Base-by-base conservation (phyloP, 2,329 filamentous ascomycete species). In the Zelopaecilomyces penicillatus region DNA sequence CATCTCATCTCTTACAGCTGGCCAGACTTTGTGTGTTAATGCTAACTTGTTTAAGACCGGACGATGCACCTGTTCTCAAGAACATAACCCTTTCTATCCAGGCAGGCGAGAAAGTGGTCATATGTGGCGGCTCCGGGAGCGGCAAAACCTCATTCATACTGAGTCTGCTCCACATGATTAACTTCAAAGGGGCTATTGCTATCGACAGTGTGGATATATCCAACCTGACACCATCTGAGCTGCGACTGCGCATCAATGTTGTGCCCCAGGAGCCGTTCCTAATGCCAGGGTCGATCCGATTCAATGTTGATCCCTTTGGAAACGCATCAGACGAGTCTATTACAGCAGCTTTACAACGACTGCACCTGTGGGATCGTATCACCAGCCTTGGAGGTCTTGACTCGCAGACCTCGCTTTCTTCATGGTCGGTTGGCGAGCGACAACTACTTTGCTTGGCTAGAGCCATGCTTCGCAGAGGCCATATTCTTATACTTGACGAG, bases 221-320 rank as follows among this genome's bases (percentile, higher is more conserved):
- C 0, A 51, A 39, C 2, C 36, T 63, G 2, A 44, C 52, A 0
- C 48, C 54, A 7, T 39, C 52, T 4, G 42, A 44, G 8, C 39
- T 64, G 0, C 54, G 61, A 1, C 45, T 52, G 2, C 44, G 54
- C 2, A 57, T 77, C 4, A 67, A 68, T 19, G 64, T 64, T 1
- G 57, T 77, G 1, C 67, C 75, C 0, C 75, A 79, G 56, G 74
- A 78, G 37, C 62, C 72, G 0, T 68, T 75, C 43, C 64, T 75
- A 9, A 58, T 78, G 6, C 64, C 65, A 2, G 73, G 71, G 1
- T 70, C 61, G 0, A 56, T 79, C 3, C 66, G 72, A 1, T 57
- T 61, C 4, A 80, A 79, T 44, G 57, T 74, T 2, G 72, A 76
- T 48, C 73, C 74, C 0, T 54, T 57, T 4, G 49, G 52, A 1